Percentiles rank a stretch among this genome's conserved stretches.
phyloP scores from a whole-genome alignment of 208 protist species.

The Leishmania aethiopica region DNA sequence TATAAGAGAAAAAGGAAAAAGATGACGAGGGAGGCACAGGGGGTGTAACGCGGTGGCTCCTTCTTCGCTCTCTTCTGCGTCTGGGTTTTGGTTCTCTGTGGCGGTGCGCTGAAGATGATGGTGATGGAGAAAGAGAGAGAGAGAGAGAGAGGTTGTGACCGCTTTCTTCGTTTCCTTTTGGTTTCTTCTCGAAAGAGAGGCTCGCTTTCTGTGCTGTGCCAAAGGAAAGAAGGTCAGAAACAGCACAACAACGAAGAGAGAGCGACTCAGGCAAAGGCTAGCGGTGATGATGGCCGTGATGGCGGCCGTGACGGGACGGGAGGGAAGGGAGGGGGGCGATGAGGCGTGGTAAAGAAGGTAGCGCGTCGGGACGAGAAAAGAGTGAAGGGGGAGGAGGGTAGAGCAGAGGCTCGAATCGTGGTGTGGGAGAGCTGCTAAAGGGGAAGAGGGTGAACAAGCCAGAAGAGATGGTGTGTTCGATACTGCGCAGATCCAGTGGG shows the following conservation, averaged over 20 bases:
- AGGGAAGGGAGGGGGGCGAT: not conserved
- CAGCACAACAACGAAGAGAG: not conserved
- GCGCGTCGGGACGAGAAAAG: not conserved
- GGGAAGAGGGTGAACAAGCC: not conserved
- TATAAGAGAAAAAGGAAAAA: slow-evolving; percentile 1
- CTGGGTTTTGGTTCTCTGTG: too few species aligned
- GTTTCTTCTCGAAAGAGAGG: not conserved
- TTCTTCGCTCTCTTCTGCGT: not conserved
- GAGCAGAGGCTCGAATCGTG: not conserved
- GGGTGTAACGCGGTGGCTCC: not conserved
- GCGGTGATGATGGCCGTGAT: not conserved
- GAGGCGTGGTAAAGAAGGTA: not conserved
- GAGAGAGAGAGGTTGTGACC: not conserved
- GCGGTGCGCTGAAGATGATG: not conserved
- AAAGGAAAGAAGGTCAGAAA: not conserved
- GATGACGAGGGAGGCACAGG: not conserved
- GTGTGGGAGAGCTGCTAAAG: not conserved
- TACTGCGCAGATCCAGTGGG: not conserved
- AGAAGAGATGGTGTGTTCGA: not conserved
- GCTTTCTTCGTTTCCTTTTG: not conserved
- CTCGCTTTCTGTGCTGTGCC: not conserved
- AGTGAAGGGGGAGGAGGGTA: not conserved
- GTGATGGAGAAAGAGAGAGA: not conserved
- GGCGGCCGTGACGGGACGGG: not conserved
- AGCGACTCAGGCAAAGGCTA: not conserved